Percentiles rank a stretch among this genome's conserved stretches.
phyloP scores from a whole-genome alignment of 2,329 filamentous ascomycete species.

The Truncatella angustata region DNA sequence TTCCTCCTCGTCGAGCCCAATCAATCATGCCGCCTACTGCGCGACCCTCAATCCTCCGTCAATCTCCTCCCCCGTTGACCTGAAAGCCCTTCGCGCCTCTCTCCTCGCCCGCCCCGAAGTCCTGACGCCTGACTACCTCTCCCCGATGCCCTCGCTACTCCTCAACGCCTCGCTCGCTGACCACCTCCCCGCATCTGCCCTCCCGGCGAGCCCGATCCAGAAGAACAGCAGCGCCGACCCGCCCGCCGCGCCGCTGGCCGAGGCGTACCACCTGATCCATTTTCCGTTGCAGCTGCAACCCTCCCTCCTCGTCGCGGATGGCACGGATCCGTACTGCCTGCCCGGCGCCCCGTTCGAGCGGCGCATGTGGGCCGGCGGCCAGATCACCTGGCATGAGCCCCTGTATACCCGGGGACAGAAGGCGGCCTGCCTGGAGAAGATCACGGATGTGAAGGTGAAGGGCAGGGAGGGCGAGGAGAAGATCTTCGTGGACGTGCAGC shows the following conservation, averaged over 20 bases:
- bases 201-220: constrained; percentile 16
- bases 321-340: constrained; percentile 76
- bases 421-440: constrained; percentile 44
- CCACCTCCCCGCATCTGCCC: constrained; percentile 39
- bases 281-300: constrained; percentile 71
- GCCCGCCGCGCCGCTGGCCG: constrained; percentile 41
- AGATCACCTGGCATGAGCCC: constrained; percentile 51
- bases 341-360: constrained; percentile 71
- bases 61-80: constrained; percentile 9
- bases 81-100: constrained; percentile 20
- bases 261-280: constrained; percentile 81
- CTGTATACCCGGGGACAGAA: constrained; percentile 38
- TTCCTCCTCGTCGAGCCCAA: not conserved
- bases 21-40: constrained; percentile 3
- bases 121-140: constrained; percentile 33
- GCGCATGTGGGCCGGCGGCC: constrained; percentile 87
- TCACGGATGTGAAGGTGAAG: constrained; percentile 36
- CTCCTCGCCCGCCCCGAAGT: constrained; percentile 24
- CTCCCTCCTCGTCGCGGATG: constrained; percentile 70
- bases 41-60: not conserved
- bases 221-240: constrained; percentile 1
- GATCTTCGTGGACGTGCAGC: constrained; percentile 50
- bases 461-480: constrained; percentile 36
- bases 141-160: constrained; percentile 62
- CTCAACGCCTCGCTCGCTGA: constrained; percentile 62